These are phyloP conservation scores for Phragmites australis DNA, from an alignment of 176 grass and related monocot species.

Conservation along the genomic window DNA sequence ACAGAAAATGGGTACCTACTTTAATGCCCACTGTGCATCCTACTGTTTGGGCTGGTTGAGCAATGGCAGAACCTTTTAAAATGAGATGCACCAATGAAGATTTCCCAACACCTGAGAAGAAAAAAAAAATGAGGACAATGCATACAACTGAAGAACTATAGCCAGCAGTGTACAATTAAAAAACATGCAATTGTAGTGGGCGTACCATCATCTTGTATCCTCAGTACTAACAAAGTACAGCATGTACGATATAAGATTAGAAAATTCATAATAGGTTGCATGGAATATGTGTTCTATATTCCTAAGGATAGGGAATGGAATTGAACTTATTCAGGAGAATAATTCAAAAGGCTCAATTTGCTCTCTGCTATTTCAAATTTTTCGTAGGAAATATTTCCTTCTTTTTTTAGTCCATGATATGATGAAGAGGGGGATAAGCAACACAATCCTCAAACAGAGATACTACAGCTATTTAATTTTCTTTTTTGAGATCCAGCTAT, in stretches of 20 bases:
- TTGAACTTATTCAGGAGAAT: background rate
- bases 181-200: constrained; percentile 9
- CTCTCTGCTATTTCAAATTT: background rate
- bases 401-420: background rate
- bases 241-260: background rate
- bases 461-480: background rate
- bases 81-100: constrained; percentile 85
- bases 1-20: constrained; percentile 44
- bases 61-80: constrained; percentile 62
- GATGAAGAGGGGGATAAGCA: background rate
- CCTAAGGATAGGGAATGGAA: background rate
- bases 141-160: constrained; percentile 30
- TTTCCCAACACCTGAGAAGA: constrained; percentile 80
- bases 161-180: background rate
- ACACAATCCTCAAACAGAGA: background rate
- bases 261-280: background rate
- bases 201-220: constrained; percentile 1
- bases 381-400: background rate
- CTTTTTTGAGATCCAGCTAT: too few species aligned
- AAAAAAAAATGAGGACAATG: background rate
- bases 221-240: background rate
- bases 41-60: constrained; percentile 73
- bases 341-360: background rate
- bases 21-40: constrained; percentile 75
- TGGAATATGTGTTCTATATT: background rate